These are phyloP conservation scores for Pythium periplocum DNA, from an alignment of 352 stramenopile genomes.

Conservation along the genomic window DNA sequence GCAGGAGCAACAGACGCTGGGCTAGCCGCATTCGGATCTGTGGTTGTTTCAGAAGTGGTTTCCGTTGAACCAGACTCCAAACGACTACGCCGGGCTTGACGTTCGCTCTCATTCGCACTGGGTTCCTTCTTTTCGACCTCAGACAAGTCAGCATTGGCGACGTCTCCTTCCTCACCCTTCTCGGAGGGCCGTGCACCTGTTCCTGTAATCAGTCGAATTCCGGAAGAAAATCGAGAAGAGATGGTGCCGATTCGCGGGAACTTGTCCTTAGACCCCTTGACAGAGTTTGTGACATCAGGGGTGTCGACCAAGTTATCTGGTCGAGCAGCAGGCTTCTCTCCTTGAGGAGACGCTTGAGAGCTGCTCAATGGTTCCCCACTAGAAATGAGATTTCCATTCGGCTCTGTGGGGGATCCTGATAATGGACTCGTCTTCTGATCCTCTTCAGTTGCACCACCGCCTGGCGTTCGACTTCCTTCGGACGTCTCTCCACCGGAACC, in stretches of 20 bases:
- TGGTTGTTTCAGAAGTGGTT: too few species aligned
- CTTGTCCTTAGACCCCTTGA: slow-evolving; percentile 56
- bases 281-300: slow-evolving; percentile 39
- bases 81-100: slow-evolving; percentile 4
- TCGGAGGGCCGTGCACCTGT: slow-evolving; percentile 6
- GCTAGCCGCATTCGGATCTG: too few species aligned
- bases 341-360: too few species aligned
- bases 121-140: not conserved
- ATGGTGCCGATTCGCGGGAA: slow-evolving; percentile 58
- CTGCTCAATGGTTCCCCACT: too few species aligned
- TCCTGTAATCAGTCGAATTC: slow-evolving; percentile 47
- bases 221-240: slow-evolving; percentile 65
- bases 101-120: too few species aligned
- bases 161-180: slow-evolving; percentile 14
- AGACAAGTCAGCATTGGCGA: slow-evolving; percentile 1
- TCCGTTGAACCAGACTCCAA: slow-evolving; percentile 7
- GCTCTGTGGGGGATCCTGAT: too few species aligned
- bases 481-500: slow-evolving; percentile 14
- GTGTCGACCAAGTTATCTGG: slow-evolving; percentile 5
- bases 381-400: too few species aligned
- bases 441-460: too few species aligned
- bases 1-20: too few species aligned
- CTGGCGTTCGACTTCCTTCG: too few species aligned
- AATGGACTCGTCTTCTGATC: too few species aligned
- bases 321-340: slow-evolving; percentile 2